Evolutionary conservation across 2,329 filamentous ascomycete genomes (phyloP).

Genomic region (Beauveria caledonica): DNA sequence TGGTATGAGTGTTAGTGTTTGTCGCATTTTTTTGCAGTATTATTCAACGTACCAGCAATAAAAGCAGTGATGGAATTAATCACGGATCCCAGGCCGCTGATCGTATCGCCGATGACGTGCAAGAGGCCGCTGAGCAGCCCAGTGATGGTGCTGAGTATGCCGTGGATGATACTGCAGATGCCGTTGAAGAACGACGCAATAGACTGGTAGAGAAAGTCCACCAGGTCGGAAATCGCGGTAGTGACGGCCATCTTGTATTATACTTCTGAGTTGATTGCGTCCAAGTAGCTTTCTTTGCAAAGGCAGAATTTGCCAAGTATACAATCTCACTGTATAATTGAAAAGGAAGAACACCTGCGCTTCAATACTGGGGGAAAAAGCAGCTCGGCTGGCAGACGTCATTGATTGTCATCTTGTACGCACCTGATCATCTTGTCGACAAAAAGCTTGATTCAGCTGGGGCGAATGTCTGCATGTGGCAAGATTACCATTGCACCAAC

Average conservation of each 20-base stretch:
- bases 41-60: not conserved
- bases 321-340: rapidly evolving
- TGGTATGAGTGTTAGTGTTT: not conserved
- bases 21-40: not conserved
- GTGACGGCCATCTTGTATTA: not conserved
- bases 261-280: too few relatives aligned
- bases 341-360: not conserved
- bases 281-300: too few relatives aligned
- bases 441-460: not conserved
- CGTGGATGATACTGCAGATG: not conserved
- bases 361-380: not conserved
- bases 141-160: not conserved
- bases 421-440: not conserved
- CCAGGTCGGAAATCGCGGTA: not conserved
- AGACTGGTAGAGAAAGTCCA: not conserved
- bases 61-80: not conserved
- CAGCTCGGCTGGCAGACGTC: not conserved
- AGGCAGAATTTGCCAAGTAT: too few relatives aligned
- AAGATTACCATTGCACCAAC: not conserved
- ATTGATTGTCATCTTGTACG: not conserved
- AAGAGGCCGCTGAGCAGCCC: not conserved
- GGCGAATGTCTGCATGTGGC: not conserved
- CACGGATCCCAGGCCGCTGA: not conserved
- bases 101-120: not conserved
- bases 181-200: not conserved